A percentile compares a stretch with the other conserved stretches of the same genome.
phyloP scores from a whole-genome alignment of 192 early-diverging fungal species.

The Coemansia sp. region DNA sequence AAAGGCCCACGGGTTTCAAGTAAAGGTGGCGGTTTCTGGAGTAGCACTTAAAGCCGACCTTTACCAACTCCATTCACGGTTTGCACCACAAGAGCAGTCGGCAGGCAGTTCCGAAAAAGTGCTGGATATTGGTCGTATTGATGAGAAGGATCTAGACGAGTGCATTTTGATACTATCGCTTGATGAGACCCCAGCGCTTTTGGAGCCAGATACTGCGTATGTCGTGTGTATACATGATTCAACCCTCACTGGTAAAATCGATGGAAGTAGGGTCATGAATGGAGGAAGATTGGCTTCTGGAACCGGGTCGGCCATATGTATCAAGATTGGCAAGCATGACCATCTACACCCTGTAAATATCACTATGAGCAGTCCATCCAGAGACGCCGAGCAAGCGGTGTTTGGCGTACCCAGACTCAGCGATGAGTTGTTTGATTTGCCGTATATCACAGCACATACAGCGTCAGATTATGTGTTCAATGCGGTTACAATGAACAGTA shows the following conservation, averaged over 20 bases:
- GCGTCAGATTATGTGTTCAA: background rate
- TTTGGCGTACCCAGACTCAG: background rate
- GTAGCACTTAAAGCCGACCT: background rate
- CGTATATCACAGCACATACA: background rate
- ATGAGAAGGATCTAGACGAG: slow-evolving; percentile 1
- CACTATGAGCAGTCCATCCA: background rate
- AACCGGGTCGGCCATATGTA: background rate
- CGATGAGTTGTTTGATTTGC: background rate
- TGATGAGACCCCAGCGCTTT: slow-evolving; percentile 8
- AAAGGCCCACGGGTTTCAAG: background rate
- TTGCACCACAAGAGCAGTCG: background rate
- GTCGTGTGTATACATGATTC: slow-evolving; percentile 18
- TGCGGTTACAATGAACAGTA: background rate
- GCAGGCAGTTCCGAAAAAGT: background rate
- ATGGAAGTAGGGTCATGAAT: background rate
- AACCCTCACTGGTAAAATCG: background rate
- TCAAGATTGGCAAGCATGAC: slow-evolving; percentile 8
- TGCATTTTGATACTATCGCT: slow-evolving; percentile 15
- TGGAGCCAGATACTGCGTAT: slow-evolving; percentile 25
- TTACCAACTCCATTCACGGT: background rate
- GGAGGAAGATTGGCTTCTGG: background rate
- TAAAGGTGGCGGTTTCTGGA: background rate
- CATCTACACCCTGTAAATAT: slow-evolving; percentile 23
- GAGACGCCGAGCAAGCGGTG: background rate
- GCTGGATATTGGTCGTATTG: background rate